A percentile compares a stretch with the other conserved stretches of the same genome.
phyloP scores from a whole-genome alignment of 176 grass and related monocot genomes.

The Avena atlantica region DNA sequence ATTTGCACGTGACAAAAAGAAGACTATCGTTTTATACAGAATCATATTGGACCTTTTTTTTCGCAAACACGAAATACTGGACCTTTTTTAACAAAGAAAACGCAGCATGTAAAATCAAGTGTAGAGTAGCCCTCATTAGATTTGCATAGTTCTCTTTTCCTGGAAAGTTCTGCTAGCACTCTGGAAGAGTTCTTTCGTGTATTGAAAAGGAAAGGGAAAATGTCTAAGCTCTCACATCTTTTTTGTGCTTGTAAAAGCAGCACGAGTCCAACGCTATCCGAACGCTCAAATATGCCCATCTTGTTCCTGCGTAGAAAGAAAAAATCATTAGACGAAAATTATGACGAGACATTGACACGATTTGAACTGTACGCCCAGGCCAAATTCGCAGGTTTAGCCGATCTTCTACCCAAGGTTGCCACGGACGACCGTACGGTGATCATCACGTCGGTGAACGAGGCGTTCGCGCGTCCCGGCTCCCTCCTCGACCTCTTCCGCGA shows the following conservation, averaged over 20 bases:
- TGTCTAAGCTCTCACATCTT: too few relatives aligned
- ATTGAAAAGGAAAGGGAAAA: neutral
- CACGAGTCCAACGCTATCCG: too few relatives aligned
- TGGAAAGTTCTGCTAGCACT: neutral
- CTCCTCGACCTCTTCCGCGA: conserved; percentile 64
- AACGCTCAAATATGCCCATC: too few relatives aligned
- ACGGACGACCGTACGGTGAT: conserved; percentile 58
- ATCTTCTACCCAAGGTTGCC: conserved; percentile 46
- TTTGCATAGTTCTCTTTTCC: neutral
- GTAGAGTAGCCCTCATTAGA: too few relatives aligned
- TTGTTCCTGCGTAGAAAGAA: neutral
- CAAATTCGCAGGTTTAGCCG: conserved; percentile 43
- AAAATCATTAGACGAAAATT: neutral
- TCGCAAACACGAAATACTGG: neutral
- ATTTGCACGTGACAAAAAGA: neutral
- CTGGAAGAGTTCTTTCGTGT: neutral
- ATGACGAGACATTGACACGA: neutral
- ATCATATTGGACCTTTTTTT: neutral
- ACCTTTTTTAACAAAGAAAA: neutral
- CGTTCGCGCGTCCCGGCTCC: conserved; percentile 47
- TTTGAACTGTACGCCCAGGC: conserved; percentile 17
- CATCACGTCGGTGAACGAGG: conserved; percentile 63
- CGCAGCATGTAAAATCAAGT: too few relatives aligned
- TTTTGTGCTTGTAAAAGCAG: too few relatives aligned
- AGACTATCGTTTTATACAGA: neutral